Evolutionary conservation across 1,284 basidiomycete species (phyloP), one percentile per base, ranked within the genome.

Genomic region (Puccinia coronata): DNA sequence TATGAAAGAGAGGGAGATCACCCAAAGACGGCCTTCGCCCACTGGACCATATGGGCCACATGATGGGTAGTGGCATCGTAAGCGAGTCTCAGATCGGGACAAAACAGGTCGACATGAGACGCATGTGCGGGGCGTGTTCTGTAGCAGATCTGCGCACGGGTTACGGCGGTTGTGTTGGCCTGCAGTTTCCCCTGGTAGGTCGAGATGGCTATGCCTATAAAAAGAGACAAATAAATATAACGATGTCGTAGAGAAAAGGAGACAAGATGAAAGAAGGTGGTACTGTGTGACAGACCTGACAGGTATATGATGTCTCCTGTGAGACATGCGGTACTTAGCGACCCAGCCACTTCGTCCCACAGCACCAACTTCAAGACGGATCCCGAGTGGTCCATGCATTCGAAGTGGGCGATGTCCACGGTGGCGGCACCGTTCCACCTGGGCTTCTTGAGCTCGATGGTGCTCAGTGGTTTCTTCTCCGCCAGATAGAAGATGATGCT

Each of bases 341-440:
- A 65, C 41, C 59, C 55, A 14, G 78, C 78, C 20, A 61, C 78
- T 9, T 80, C 78, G 31, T 73, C 78, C 78, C 78, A 80, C 31
- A 80, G 28, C n/a, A 39, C 41, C 25, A 80, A 25, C 34, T 80
- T 80, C 0, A 80, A 20, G 0, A 39, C 34, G 0, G 78, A 72
- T 49, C 70, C 78, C 25, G 36, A 72, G 49, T 80, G 70, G 65
- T 80, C 78, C 34, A 80, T 72, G 36, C 78, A 80, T 34, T 73
- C 70, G 39, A 80, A 80, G 39, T 73, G 67, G 25, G 78, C 55
- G 36, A 80, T 36, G 25, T 70, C 34, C 9, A 31, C 78, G 9
- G 28, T 41, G 51, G 53, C 1, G n/a, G 49, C 59, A 18, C 78
- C 70, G 43, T 76, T 43, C 55, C 57, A 61, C 18, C 78, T 23